Percentiles rank a stretch among this genome's conserved stretches.
Evolutionary conservation across 345 rosid species (phyloP).

Genomic region (Brassica juncea): DNA sequence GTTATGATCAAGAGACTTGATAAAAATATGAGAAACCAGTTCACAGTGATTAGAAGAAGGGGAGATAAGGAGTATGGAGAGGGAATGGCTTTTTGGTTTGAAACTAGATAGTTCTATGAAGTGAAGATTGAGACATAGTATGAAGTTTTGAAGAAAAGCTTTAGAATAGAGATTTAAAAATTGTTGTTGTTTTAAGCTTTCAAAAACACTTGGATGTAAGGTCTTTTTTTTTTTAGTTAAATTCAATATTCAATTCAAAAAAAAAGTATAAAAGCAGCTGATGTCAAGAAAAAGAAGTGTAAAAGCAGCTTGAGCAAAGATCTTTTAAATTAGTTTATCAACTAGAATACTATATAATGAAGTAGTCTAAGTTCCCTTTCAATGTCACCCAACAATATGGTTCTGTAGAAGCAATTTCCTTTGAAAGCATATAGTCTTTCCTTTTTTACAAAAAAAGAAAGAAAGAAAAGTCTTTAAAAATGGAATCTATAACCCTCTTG

Average conservation of each 20-base stretch:
- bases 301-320: background rate
- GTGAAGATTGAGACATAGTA: too few relatives aligned
- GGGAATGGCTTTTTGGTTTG: background rate
- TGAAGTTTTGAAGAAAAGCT: too few relatives aligned
- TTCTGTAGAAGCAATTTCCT: background rate
- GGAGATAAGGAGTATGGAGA: background rate
- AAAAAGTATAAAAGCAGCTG: too few relatives aligned
- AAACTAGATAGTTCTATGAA: too few relatives aligned
- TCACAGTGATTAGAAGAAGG: background rate
- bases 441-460: background rate
- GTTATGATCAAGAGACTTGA: background rate
- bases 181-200: too few relatives aligned
- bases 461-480: background rate
- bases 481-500: background rate
- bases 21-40: background rate
- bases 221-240: too few relatives aligned
- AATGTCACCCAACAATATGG: background rate
- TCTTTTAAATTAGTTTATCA: background rate
- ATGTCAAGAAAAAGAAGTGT: too few relatives aligned
- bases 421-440: background rate
- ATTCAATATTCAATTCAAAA: too few relatives aligned
- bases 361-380: background rate
- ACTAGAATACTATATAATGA: background rate
- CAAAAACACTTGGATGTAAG: too few relatives aligned
- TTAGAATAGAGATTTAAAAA: too few relatives aligned